Percentiles rank a stretch among this genome's conserved stretches.
Conservation (phyloP, 2,329 filamentous ascomycete genomes). For the Acephala macrosclerotiorum region DNA sequence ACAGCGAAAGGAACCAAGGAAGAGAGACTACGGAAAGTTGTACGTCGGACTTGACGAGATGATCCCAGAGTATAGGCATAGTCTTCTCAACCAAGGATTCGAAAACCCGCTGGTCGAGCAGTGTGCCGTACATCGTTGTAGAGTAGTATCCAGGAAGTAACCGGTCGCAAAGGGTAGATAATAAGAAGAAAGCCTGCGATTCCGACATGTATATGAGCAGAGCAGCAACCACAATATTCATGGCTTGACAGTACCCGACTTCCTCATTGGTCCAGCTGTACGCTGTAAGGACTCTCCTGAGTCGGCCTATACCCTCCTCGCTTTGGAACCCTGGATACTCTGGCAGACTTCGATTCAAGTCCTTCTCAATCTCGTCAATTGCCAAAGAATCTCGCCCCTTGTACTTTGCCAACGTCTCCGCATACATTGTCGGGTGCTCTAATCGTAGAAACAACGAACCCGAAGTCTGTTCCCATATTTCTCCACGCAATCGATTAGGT, state of each 20-base stretch:
- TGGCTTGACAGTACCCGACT: constrained; percentile 98
- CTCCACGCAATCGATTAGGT: constrained; percentile 89
- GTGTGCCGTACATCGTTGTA: constrained; percentile 97
- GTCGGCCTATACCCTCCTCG: constrained; percentile 89
- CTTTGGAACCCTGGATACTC: constrained; percentile 98
- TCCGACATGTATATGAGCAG: constrained; percentile 99
- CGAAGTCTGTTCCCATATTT: constrained; percentile 95
- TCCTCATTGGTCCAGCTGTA: constrained; percentile 98
- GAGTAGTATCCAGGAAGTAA: constrained; percentile 97
- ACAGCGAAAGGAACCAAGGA: constrained; percentile 97
- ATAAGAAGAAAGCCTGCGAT: constrained; percentile 90
- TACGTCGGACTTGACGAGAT: constrained; percentile 95
- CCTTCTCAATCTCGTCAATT: constrained; percentile 99
- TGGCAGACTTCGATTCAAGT: constrained; percentile 92
- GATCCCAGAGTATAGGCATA: constrained; percentile 98
- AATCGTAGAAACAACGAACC: constrained; percentile 89
- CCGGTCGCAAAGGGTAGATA: constrained; percentile 90
- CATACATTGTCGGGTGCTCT: constrained; percentile 83
- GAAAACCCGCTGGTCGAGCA: constrained; percentile 96
- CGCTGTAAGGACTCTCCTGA: constrained; percentile 90
- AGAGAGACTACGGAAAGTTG: constrained; percentile 97
- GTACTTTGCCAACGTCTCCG: constrained; percentile 84
- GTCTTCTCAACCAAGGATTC: constrained; percentile 98
- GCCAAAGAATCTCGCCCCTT: constrained; percentile 88
- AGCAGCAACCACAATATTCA: constrained; percentile 99